Evolutionary conservation across 441 rosid genomes (phyloP).

Genomic region (Theobroma grandiflorum): DNA sequence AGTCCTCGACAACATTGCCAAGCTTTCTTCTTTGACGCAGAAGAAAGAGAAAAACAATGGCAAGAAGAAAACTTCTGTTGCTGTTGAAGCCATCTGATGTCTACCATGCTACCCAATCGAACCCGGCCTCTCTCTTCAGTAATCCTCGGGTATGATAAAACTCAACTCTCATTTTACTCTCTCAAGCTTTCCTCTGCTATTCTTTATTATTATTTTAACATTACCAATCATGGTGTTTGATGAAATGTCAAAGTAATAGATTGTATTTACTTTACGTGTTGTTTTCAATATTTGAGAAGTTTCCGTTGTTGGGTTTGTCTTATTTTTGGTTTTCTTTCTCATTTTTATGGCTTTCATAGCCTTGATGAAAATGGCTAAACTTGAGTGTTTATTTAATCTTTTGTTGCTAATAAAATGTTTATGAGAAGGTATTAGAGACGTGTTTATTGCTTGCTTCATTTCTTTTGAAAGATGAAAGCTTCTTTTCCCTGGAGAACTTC

Average conservation of each 20-base stretch:
- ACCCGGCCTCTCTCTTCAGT: conserved; percentile 39
- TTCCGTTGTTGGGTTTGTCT: not conserved
- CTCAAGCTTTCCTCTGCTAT: not conserved
- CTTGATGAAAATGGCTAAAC: not conserved
- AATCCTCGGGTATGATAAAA: conserved; percentile 53
- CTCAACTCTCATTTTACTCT: not conserved
- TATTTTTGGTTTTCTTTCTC: not conserved
- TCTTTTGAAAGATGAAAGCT: not conserved
- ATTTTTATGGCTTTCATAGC: not conserved
- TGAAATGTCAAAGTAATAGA: conserved; percentile 35
- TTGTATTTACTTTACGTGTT: not conserved
- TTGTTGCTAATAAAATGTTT: not conserved
- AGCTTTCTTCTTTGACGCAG: not conserved
- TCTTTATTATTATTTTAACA: not conserved
- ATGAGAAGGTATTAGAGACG: not conserved
- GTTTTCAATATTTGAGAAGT: not conserved
- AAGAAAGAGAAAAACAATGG: conserved; percentile 46
- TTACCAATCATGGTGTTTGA: conserved; percentile 46
- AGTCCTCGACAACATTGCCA: not conserved
- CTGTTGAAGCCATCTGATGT: conserved; percentile 80
- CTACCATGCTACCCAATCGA: conserved; percentile 53
- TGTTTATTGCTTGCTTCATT: not conserved
- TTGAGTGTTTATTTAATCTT: not conserved
- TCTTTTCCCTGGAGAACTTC: not conserved
- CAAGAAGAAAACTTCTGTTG: conserved; percentile 71